phyloP scores from a whole-genome alignment of 768 basidiomycete genomes.

The Mycena alexandri region DNA sequence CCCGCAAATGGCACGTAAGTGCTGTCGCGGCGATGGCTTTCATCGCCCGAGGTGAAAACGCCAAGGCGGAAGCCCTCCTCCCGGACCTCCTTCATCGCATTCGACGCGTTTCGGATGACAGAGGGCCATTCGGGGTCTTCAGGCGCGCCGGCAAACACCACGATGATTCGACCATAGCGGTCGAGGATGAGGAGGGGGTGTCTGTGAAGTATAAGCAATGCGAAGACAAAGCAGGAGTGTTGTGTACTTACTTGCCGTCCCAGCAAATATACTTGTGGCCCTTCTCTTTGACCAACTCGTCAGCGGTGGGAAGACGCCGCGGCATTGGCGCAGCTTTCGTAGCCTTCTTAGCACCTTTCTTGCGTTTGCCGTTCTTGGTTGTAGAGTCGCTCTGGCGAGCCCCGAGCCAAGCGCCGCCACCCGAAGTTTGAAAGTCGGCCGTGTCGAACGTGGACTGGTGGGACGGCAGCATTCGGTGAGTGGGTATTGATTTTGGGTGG shows the following conservation, averaged over 20 bases:
- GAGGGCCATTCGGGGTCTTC: slow-evolving; percentile 26
- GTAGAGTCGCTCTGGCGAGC: too few species aligned
- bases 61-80: not conserved
- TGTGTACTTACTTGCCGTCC: slow-evolving; percentile 28
- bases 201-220: not conserved
- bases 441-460: not conserved
- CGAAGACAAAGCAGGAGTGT: too few species aligned
- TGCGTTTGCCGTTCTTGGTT: not conserved
- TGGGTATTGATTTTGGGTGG: not conserved
- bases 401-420: slow-evolving; percentile 9
- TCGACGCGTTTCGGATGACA: slow-evolving; percentile 11
- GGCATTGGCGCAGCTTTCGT: too few species aligned
- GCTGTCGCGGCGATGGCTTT: slow-evolving; percentile 38
- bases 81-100: slow-evolving; percentile 11
- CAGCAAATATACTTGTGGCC: not conserved
- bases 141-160: slow-evolving; percentile 30
- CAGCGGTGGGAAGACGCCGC: not conserved
- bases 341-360: not conserved
- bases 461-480: not conserved
- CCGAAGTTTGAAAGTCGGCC: not conserved
- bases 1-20: slow-evolving; percentile 35
- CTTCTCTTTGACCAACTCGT: not conserved
- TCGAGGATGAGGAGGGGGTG: slow-evolving; percentile 21
- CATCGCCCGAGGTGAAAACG: slow-evolving; percentile 16
- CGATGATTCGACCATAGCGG: slow-evolving; percentile 22